These are phyloP conservation scores for Lagenaria siceraria DNA, from an alignment of 306 rosid species.

Conservation along the genomic window DNA sequence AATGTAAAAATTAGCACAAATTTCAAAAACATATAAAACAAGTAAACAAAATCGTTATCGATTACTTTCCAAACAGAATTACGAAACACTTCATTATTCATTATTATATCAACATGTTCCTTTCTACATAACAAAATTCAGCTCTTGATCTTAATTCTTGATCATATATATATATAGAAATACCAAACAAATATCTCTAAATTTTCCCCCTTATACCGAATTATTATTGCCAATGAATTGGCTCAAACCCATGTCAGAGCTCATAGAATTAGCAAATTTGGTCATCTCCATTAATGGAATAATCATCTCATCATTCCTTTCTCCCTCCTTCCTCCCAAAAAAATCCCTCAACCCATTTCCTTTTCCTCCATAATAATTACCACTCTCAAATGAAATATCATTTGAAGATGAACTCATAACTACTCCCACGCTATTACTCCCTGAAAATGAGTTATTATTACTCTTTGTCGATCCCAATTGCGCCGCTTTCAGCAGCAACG, in stretches of 20 bases:
- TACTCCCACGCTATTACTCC: slow-evolving; percentile 31
- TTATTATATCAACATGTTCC: neutral
- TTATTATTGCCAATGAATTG: neutral
- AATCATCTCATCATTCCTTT: neutral
- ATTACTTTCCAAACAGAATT: too few species aligned
- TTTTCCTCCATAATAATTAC: neutral
- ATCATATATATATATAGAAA: neutral
- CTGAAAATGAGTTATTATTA: slow-evolving; percentile 20
- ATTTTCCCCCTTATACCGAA: neutral
- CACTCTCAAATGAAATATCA: too few species aligned
- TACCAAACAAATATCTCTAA: neutral
- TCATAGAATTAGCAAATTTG: neutral
- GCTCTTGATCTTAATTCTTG: neutral
- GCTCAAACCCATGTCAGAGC: neutral
- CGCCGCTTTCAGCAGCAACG: slow-evolving; percentile 52
- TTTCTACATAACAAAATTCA: too few species aligned
- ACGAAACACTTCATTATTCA: neutral
- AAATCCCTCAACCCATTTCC: slow-evolving; percentile 1
- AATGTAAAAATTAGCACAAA: too few species aligned
- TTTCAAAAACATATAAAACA: too few species aligned
- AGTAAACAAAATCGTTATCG: too few species aligned
- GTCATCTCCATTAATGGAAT: neutral
- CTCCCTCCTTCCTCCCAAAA: neutral
- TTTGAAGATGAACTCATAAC: slow-evolving; percentile 16
- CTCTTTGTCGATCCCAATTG: slow-evolving; percentile 49